Percentiles rank a stretch among this genome's conserved stretches.
Conservation (phyloP, 2,329 filamentous ascomycete genomes). For the Zasmidium citrigriseum region DNA sequence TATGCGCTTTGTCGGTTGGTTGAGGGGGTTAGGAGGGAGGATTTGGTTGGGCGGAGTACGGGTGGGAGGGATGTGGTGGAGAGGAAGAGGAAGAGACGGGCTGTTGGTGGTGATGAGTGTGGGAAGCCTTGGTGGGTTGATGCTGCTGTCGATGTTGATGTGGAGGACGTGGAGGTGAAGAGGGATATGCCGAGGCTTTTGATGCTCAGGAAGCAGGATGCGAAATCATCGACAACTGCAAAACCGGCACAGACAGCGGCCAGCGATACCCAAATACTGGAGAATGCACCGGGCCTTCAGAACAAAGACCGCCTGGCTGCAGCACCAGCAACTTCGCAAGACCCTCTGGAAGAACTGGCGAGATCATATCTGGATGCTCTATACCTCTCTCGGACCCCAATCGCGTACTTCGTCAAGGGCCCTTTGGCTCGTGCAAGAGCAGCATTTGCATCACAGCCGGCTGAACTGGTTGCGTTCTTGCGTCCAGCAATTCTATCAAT, state of each 20-base stretch:
- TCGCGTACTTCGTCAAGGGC: slow-evolving; percentile 83
- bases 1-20: slow-evolving; percentile 71
- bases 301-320: background rate
- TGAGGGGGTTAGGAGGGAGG: slow-evolving; percentile 63
- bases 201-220: background rate
- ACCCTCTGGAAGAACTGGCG: slow-evolving; percentile 31
- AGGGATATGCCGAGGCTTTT: background rate
- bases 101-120: slow-evolving; percentile 10
- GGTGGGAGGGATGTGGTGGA: slow-evolving; percentile 28
- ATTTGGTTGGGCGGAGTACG: slow-evolving; percentile 49
- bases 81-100: slow-evolving; percentile 19
- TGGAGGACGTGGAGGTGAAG: background rate
- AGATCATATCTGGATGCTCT: slow-evolving; percentile 46
- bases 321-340: slow-evolving; percentile 6
- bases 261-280: background rate
- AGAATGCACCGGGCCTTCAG: background rate
- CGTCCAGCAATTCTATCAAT: slow-evolving; percentile 42
- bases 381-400: slow-evolving; percentile 63
- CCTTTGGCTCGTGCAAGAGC: slow-evolving; percentile 74
- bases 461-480: slow-evolving; percentile 68
- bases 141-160: slow-evolving; percentile 17
- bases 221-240: background rate
- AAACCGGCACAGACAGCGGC: background rate
- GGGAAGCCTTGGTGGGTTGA: slow-evolving; percentile 28
- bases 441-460: slow-evolving; percentile 65